These are phyloP conservation scores for Pythium dissimile DNA, from an alignment of 352 stramenopile genomes.

Conservation along the genomic window DNA sequence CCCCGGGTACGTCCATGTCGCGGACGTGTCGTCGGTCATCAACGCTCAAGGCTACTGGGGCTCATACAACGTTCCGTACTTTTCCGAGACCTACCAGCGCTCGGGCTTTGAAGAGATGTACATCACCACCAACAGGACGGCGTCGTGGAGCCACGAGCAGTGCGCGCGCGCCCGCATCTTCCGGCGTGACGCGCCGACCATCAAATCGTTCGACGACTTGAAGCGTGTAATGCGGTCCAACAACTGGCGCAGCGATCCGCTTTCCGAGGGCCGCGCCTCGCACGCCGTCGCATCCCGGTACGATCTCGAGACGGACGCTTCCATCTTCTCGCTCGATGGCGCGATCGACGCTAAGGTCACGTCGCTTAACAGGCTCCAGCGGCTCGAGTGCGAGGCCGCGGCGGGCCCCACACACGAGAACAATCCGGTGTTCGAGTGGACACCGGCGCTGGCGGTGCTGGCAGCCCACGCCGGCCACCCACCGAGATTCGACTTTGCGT, in stretches of 20 bases:
- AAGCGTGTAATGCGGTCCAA: constrained; percentile 71
- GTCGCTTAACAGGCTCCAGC: constrained; percentile 25
- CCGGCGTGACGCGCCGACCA: constrained; percentile 36
- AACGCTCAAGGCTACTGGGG: constrained; percentile 67
- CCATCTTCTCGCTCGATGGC: constrained; percentile 38
- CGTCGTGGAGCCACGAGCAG: constrained; percentile 40
- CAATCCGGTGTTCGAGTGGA: constrained; percentile 69
- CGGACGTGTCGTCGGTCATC: constrained; percentile 50
- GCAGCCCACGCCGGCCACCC: constrained; percentile 33
- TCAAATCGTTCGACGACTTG: constrained; percentile 43
- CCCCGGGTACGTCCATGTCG: constrained; percentile 44
- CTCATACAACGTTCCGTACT: constrained; percentile 86
- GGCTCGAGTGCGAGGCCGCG: constrained; percentile 47
- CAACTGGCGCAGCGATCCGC: constrained; percentile 50
- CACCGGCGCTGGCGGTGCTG: constrained; percentile 16
- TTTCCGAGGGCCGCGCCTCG: constrained; percentile 41
- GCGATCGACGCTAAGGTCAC: constrained; percentile 81
- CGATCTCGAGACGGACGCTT: constrained; percentile 46
- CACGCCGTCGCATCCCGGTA: constrained; percentile 60
- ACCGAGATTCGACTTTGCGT: constrained; percentile 37
- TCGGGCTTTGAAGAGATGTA: constrained; percentile 48
- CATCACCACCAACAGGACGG: constrained; percentile 29
- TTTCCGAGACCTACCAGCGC: constrained; percentile 46
- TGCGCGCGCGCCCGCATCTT: constrained; percentile 58
- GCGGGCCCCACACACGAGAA: constrained; percentile 55